Conservation (phyloP, 805 yeast species). For the Yamadazyma laniorum region DNA sequence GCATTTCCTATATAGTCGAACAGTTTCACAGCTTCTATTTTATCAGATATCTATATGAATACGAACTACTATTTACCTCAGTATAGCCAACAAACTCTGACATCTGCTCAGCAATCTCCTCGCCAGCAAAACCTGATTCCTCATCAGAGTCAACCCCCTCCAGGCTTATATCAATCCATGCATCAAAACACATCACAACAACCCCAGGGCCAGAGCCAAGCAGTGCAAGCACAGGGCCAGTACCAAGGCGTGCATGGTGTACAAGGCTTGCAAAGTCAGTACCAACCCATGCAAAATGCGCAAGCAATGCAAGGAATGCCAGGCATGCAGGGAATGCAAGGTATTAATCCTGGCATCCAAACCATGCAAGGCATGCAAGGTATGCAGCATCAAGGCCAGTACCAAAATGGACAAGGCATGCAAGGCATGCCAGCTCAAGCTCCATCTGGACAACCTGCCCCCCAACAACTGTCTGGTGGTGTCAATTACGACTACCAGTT, state of each 20-base stretch:
- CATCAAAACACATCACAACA: no score
- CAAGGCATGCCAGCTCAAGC: neutral
- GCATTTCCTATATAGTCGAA: no score
- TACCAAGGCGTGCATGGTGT: neutral
- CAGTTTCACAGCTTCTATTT: no score
- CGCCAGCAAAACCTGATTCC: no score
- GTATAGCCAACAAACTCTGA: neutral
- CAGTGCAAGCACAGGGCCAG: neutral
- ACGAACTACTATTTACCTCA: neutral
- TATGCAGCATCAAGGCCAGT: neutral
- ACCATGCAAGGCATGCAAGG: neutral
- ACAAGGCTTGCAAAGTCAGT: neutral
- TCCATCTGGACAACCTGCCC: neutral
- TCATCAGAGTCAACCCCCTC: neutral
- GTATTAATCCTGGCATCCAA: neutral
- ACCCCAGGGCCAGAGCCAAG: no score
- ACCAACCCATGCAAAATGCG: neutral
- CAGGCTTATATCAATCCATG: no score
- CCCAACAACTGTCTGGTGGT: neutral
- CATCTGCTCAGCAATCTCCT: neutral
- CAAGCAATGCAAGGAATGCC: neutral
- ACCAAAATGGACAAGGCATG: neutral
- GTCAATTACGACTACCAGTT: slow-evolving; percentile 7
- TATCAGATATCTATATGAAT: neutral
- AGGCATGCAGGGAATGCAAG: neutral